These are phyloP conservation scores for Tephrocybe sp. DNA, from an alignment of 768 basidiomycete species.

Conservation along the genomic window DNA sequence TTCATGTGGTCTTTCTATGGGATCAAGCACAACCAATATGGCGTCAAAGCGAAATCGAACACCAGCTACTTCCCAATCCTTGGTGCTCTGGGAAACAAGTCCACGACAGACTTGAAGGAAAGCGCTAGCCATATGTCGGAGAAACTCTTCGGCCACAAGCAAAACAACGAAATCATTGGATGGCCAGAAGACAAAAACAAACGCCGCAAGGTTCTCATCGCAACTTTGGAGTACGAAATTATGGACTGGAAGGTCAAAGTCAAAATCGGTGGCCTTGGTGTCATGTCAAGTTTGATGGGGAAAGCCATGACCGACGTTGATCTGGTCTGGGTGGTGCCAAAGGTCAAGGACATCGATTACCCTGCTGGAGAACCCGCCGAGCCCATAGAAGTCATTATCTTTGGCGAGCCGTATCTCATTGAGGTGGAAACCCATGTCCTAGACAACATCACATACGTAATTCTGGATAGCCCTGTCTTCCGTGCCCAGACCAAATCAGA, in stretches of 20 bases:
- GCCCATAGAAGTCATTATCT: conserved; percentile 95
- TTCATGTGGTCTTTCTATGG: conserved; percentile 98
- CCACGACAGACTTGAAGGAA: conserved; percentile 72
- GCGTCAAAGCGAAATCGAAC: conserved; percentile 70
- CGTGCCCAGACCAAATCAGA: conserved; percentile 95
- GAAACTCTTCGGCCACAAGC: conserved; percentile 70
- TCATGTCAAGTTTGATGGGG: conserved; percentile 97
- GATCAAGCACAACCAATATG: conserved; percentile 92
- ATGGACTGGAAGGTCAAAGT: conserved; percentile 98
- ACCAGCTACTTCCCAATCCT: conserved; percentile 90
- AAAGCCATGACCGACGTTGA: conserved; percentile 98
- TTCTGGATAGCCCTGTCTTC: conserved; percentile 95
- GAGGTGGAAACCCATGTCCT: conserved; percentile 92
- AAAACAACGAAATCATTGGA: conserved; percentile 77
- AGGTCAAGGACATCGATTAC: conserved; percentile 93
- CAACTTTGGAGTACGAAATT: conserved; percentile 94
- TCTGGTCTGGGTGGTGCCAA: conserved; percentile 90
- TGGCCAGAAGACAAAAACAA: conserved; percentile 95
- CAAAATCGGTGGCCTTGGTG: conserved; percentile 96
- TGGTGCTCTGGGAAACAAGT: conserved; percentile 61
- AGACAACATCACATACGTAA: conserved; percentile 94
- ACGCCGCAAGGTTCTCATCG: conserved; percentile 86
- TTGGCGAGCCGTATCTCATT: conserved; percentile 93
- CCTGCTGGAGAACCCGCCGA: conserved; percentile 89
- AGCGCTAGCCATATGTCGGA: conserved; percentile 56